Conservation (phyloP, 805 yeast genomes). For the Nakazawaea wickerhamii region DNA sequence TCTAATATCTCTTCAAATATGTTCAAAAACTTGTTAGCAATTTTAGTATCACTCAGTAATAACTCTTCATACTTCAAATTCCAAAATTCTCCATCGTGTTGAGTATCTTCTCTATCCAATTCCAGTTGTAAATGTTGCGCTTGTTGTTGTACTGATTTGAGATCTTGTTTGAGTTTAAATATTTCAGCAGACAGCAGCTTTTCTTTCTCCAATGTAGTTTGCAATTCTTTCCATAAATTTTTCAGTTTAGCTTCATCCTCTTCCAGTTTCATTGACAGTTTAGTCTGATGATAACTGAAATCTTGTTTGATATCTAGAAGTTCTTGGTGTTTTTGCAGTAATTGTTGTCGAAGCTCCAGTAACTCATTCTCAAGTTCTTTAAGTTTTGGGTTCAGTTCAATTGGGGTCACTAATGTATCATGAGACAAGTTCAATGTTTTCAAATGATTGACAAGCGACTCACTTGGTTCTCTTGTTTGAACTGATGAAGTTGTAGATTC, state of each 20-base stretch:
- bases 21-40: slow-evolving; percentile 44
- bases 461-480: no score
- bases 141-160: slow-evolving; percentile 33
- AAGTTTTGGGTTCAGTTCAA: slow-evolving; percentile 12
- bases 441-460: no score
- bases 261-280: not conserved
- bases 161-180: slow-evolving; percentile 33
- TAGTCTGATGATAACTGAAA: not conserved
- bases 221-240: slow-evolving; percentile 14
- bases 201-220: slow-evolving; percentile 36
- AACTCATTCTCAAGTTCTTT: slow-evolving; percentile 19
- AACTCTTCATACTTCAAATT: slow-evolving; percentile 40
- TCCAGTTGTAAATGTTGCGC: slow-evolving; percentile 36
- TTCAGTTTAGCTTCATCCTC: slow-evolving; percentile 8
- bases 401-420: slow-evolving; percentile 3
- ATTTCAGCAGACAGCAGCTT: slow-evolving; percentile 39
- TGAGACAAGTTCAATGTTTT: no score
- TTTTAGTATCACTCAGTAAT: slow-evolving; percentile 35
- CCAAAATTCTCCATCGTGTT: slow-evolving; percentile 26
- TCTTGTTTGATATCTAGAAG: slow-evolving; percentile 3
- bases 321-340: not conserved
- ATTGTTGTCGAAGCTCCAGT: not conserved
- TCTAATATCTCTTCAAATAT: slow-evolving; percentile 53
- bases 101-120: no score
- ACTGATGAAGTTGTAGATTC: no score